A percentile compares a stretch with the other conserved stretches of the same genome.
Evolutionary conservation across 257 asterid genomes (phyloP).

Genomic region (Henckelia pumila): DNA sequence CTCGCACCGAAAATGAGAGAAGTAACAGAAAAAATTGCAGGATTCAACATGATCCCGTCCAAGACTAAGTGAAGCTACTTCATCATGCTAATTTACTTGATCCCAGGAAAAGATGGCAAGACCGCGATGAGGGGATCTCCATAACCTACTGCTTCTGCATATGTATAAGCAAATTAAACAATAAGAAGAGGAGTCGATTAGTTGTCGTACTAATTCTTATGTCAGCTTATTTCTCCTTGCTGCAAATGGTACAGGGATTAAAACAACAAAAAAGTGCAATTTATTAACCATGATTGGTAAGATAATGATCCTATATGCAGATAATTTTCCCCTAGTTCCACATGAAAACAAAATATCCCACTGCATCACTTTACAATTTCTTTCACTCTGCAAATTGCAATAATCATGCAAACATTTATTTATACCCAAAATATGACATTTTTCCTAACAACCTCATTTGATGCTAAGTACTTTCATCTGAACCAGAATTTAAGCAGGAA

Average conservation of each 20-base stretch:
- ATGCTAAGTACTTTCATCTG: not conserved
- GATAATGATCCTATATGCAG: not conserved
- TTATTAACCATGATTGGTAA: not conserved
- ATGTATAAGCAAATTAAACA: not conserved
- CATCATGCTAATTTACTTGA: slow-evolving; percentile 33
- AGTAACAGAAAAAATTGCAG: not conserved
- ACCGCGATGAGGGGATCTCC: slow-evolving; percentile 55
- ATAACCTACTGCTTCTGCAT: slow-evolving; percentile 58
- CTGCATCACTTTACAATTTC: not conserved
- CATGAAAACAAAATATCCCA: not conserved
- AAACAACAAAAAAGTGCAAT: not conserved
- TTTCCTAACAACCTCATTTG: not conserved
- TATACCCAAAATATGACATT: not conserved
- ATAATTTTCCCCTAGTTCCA: not conserved
- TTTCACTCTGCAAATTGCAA: not conserved
- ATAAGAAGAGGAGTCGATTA: not conserved
- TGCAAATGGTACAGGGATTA: not conserved
- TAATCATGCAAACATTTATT: not conserved
- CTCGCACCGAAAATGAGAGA: slow-evolving; percentile 9
- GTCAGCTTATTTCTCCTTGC: not conserved
- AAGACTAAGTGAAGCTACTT: slow-evolving; percentile 1
- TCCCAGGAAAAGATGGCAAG: slow-evolving; percentile 50
- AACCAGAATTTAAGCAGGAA: not conserved
- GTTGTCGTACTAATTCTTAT: not conserved
- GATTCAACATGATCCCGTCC: slow-evolving; percentile 6